Evolutionary conservation across 1,284 basidiomycete species (phyloP), one percentile per base, ranked within the genome.

Genomic region (Coniferiporia weirii): DNA sequence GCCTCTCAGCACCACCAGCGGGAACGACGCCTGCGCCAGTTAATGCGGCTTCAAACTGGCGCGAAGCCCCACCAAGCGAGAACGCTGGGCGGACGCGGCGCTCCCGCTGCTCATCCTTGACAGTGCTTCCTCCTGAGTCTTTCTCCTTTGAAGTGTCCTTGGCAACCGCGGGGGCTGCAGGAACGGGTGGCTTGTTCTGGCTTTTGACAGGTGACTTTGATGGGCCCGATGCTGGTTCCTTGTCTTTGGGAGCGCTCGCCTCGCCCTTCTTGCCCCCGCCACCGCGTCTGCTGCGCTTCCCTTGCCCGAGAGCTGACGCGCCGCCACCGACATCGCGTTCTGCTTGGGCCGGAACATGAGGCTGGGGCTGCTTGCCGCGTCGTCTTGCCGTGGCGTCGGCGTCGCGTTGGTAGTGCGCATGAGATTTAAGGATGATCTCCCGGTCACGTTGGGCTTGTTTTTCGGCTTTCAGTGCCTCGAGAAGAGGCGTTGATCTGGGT

Each of bases 391-490:
- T 66, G 79, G 79, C 7, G 71, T 62, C 17, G 69, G 64, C 5
- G 66, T 67, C 10, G 64, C 59, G 64, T 52, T 69, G 68, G 72
- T 87, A 87, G 68, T 87, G 85, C 0, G 84, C 79, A 34, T 87
- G 84, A 56, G 81, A 85, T 38, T 85, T 82, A 32, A 84, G 74
- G 63, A 85, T 86, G 17, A 82, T 75, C 62, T 87, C 85, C 66
- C 83, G 87, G 67, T 89, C 87, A 63, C 82, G 84, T 65, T 83
- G 79, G 0, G 86, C 85, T 4, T 79, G 79, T 67, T 87, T 89
- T 70, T 91, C 87, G 0, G 87, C 87, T 65, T 90, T 91, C 57
- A 97, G 81, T 1, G 93, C 91, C 66, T 95, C 93, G 36, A 97
- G 81, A 22, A 96, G 79, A 0, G 94, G 94, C 0, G 94, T 96